Percentiles rank a stretch among this genome's conserved stretches.
Conservation (phyloP, 1,139 yeast species). For the Hansenula anomala region DNA sequence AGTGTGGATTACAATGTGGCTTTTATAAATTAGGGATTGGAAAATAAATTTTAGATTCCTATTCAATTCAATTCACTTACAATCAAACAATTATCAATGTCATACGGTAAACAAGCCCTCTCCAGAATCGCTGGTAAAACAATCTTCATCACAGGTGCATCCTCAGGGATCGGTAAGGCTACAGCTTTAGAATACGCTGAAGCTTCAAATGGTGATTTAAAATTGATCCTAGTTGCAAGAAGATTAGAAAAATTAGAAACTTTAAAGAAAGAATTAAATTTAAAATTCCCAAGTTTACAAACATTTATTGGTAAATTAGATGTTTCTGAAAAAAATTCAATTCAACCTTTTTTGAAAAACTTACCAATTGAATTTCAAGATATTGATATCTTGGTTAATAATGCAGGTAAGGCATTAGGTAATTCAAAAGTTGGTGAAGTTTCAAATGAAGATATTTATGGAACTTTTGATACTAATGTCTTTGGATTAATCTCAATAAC, state of each 20-base stretch:
- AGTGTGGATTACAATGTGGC: no score
- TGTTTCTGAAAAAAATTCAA: slow-evolving; percentile 47
- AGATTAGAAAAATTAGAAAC: slow-evolving; percentile 50
- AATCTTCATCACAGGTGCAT: slow-evolving; percentile 38
- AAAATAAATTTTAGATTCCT: no score
- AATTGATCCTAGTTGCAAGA: slow-evolving; percentile 6
- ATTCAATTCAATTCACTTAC: no score
- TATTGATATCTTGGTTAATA: slow-evolving; percentile 67
- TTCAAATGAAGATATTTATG: slow-evolving; percentile 46
- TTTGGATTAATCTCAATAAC: slow-evolving; percentile 67
- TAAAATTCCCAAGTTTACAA: slow-evolving; percentile 43
- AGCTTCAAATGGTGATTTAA: slow-evolving; percentile 51
- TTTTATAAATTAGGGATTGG: no score
- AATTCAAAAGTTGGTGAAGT: slow-evolving; percentile 59
- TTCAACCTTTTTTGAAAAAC: slow-evolving; percentile 44
- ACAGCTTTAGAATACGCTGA: slow-evolving; percentile 69
- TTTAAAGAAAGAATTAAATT: slow-evolving; percentile 40
- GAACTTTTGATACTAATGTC: slow-evolving; percentile 71
- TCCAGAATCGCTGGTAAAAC: slow-evolving; percentile 38
- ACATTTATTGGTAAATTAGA: slow-evolving; percentile 54
- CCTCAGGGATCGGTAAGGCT: slow-evolving; percentile 65
- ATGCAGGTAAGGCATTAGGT: slow-evolving; percentile 82
- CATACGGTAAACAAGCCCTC: slow-evolving; percentile 34
- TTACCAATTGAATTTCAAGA: slow-evolving; percentile 52
- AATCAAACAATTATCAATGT: no score